A percentile compares a stretch with the other conserved stretches of the same genome.
Conservation (phyloP, 2,329 filamentous ascomycete genomes). For the Orbilia brochopaga region DNA sequence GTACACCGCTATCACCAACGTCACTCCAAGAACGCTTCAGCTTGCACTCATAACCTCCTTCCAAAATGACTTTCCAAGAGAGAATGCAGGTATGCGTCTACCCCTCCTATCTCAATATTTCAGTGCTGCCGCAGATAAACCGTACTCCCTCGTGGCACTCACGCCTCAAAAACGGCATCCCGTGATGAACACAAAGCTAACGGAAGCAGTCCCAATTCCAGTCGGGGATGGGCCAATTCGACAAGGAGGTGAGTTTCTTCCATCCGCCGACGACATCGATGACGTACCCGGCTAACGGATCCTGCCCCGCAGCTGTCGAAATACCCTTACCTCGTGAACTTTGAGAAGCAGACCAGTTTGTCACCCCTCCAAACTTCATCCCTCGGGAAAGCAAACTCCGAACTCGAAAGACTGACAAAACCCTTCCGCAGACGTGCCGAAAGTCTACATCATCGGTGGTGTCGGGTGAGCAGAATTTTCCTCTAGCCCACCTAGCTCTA, state of each 20-base stretch:
- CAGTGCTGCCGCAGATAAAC: background rate
- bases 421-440: constrained; percentile 66
- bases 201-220: constrained; percentile 59
- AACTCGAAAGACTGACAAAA: constrained; percentile 19
- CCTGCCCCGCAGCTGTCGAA: constrained; percentile 71
- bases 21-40: constrained; percentile 3
- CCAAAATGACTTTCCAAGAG: constrained; percentile 49
- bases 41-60: background rate
- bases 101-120: background rate
- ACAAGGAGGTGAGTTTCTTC: constrained; percentile 73
- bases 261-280: constrained; percentile 1
- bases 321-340: constrained; percentile 80
- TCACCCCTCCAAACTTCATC: constrained; percentile 1
- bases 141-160: background rate
- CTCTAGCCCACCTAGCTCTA: constrained; percentile 15
- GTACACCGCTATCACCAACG: background rate
- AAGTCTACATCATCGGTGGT: constrained; percentile 82
- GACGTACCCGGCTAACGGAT: constrained; percentile 18
- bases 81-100: constrained; percentile 28
- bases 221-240: constrained; percentile 77
- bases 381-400: background rate
- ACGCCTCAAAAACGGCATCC: background rate
- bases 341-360: constrained; percentile 76
- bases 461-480: constrained; percentile 59
- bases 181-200: constrained; percentile 11